A percentile compares a stretch with the other conserved stretches of the same genome.
phyloP scores from a whole-genome alignment of 1,139 yeast species.

The Zygoascus sp. region DNA sequence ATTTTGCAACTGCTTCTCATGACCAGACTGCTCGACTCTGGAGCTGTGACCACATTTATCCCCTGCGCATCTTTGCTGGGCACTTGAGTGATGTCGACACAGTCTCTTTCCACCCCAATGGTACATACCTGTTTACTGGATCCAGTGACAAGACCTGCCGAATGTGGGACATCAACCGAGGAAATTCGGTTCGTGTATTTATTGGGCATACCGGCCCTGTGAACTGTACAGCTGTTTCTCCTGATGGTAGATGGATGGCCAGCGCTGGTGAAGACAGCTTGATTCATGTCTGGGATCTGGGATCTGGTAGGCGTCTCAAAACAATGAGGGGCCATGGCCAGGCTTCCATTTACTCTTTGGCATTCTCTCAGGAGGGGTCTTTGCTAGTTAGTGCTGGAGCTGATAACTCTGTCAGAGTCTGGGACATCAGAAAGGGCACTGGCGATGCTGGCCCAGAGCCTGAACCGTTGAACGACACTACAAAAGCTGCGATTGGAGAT shows the following conservation, averaged over 20 bases:
- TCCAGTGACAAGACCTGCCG: conserved; percentile 92
- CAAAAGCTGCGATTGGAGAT: conserved; percentile 18
- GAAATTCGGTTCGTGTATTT: conserved; percentile 88
- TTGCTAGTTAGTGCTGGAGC: conserved; percentile 91
- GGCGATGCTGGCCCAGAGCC: conserved; percentile 78
- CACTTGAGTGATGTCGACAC: conserved; percentile 96
- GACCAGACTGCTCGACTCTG: conserved; percentile 97
- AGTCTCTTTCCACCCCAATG: conserved; percentile 93
- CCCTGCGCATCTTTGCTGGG: conserved; percentile 93
- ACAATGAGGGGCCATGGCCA: conserved; percentile 84
- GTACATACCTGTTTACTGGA: conserved; percentile 90
- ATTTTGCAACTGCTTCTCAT: conserved; percentile 95
- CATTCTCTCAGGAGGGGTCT: conserved; percentile 83
- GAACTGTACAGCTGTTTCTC: conserved; percentile 81
- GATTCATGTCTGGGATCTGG: conserved; percentile 91
- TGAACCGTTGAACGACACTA: conserved; percentile 48
- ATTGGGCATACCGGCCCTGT: conserved; percentile 91
- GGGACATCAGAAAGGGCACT: conserved; percentile 90
- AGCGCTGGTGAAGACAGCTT: conserved; percentile 92
- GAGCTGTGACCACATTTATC: conserved; percentile 98
- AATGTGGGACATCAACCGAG: conserved; percentile 95
- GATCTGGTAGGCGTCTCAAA: conserved; percentile 81
- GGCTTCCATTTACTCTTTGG: conserved; percentile 76
- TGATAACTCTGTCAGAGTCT: conserved; percentile 87
- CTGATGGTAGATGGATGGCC: conserved; percentile 96